Evolutionary conservation across 1,284 basidiomycete genomes (phyloP).

Genomic region (Ganoderma sinense): DNA sequence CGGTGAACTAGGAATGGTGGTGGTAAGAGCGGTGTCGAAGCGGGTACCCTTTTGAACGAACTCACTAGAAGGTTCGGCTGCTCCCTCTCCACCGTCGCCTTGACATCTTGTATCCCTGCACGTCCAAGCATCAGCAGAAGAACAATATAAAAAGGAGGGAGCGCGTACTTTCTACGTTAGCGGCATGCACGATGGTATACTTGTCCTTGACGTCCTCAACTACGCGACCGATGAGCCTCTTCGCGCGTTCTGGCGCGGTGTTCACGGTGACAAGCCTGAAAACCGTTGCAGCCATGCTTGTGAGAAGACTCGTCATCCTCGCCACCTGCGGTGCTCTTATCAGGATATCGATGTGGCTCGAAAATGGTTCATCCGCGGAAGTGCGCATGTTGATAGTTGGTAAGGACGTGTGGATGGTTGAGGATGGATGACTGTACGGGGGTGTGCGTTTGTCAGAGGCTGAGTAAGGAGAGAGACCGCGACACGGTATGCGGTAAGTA

Average conservation of each 20-base stretch:
- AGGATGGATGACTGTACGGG: neutral
- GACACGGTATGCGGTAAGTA: no score
- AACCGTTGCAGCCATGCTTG: no score
- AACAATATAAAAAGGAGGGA: neutral
- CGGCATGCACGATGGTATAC: constrained; percentile 30
- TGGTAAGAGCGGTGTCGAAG: no score
- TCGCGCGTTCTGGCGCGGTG: constrained; percentile 35
- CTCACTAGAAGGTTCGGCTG: constrained; percentile 31
- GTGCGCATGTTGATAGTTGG: neutral
- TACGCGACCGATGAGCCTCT: constrained; percentile 31
- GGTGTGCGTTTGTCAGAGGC: neutral
- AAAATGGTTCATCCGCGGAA: neutral
- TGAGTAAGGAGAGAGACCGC: neutral
- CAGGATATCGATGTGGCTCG: neutral
- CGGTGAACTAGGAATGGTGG: no score
- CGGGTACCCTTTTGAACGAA: no score
- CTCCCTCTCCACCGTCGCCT: constrained; percentile 26
- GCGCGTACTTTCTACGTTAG: constrained; percentile 32
- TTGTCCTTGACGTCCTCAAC: constrained; percentile 34
- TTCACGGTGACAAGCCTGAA: constrained; percentile 34
- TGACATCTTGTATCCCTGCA: constrained; percentile 30
- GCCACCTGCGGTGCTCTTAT: neutral
- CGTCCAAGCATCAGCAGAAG: neutral
- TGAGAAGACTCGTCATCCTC: constrained; percentile 8
- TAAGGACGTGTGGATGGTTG: neutral